Evolutionary conservation across 164 flowering plant genomes (phyloP), one percentile per base, ranked within the genome.

Genomic region (Taxillus chinensis): DNA sequence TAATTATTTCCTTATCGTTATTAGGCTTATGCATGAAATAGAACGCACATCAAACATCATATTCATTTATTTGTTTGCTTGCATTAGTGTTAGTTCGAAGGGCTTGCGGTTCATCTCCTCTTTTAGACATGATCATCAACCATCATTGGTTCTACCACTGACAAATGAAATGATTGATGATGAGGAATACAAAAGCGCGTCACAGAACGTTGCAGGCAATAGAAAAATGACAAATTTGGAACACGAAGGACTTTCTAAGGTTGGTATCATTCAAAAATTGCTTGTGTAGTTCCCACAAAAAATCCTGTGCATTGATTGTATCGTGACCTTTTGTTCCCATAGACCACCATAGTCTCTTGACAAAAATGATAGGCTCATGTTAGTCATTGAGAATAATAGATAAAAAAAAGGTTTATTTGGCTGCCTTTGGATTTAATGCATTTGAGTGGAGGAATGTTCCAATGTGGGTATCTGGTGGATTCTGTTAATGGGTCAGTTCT

Each of bases 41-140:
- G 8, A 55, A 38, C 42, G n/a, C 40, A 55, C 48, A 45, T 4
- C 8, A 15, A 17, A n/a, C 45, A 54, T 62, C 8, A 71, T 43
- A 39, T 37, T 14, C 37, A 7, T 12, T 57, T 45, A 14, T 13
- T 51, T 38, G 27, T 59, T 59, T 57, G 42, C 55, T 8, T 70
- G 71, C 50, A 64, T 61, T 74, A 84, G 86, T 67, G 77, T 78
- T 53, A 69, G 89, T 64, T 42, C 62, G 41, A 70, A 69, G 50
- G 89, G 89, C 50, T 45, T 66, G 62, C 62, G 78, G 45, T 82
- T 66, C 70, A 74, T 84, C 58, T 62, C 52, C 8, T 75, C 81
- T 55, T 70, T 80, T 43, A 75, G 45, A 57, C 71, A 67, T 64
- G 83, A 72, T 62, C 38, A 74, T 67, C 83, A 74, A 65, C 83